Conservation (phyloP, 176 grass and related monocot species). For the Avena eriantha region DNA sequence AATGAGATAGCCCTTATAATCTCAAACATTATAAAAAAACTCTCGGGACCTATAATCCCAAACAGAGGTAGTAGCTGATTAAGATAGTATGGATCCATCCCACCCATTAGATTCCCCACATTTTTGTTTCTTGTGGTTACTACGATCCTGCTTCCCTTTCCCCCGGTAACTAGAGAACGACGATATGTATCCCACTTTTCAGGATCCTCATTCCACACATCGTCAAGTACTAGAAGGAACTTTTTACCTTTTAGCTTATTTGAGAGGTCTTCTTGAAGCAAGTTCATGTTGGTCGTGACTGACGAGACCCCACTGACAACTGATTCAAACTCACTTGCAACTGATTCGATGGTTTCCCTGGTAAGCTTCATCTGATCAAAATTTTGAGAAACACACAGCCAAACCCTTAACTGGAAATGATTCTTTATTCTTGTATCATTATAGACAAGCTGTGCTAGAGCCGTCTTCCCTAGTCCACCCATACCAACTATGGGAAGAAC, state of each 20-base stretch:
- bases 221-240: slow-evolving; percentile 86
- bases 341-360: slow-evolving; percentile 72
- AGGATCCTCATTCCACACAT: slow-evolving; percentile 81
- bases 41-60: too few species aligned
- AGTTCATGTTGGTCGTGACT: slow-evolving; percentile 62
- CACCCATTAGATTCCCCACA: slow-evolving; percentile 63
- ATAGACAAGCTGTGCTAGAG: slow-evolving; percentile 69
- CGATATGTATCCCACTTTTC: slow-evolving; percentile 69
- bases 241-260: slow-evolving; percentile 59
- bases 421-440: slow-evolving; percentile 72
- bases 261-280: slow-evolving; percentile 74
- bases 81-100: slow-evolving; percentile 51
- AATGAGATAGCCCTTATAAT: too few species aligned
- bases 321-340: slow-evolving; percentile 51
- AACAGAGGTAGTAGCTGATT: too few species aligned
- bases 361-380: slow-evolving; percentile 80
- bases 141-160: slow-evolving; percentile 66
- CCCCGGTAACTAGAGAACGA: slow-evolving; percentile 47
- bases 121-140: slow-evolving; percentile 71
- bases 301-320: slow-evolving; percentile 39
- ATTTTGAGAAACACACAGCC: slow-evolving; percentile 76
- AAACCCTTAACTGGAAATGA: slow-evolving; percentile 67
- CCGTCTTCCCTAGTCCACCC: slow-evolving; percentile 82
- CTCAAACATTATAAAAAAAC: too few species aligned
- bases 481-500: slow-evolving; percentile 83